phyloP scores from a whole-genome alignment of 176 grass and related monocot genomes.

The Leersia perrieri region DNA sequence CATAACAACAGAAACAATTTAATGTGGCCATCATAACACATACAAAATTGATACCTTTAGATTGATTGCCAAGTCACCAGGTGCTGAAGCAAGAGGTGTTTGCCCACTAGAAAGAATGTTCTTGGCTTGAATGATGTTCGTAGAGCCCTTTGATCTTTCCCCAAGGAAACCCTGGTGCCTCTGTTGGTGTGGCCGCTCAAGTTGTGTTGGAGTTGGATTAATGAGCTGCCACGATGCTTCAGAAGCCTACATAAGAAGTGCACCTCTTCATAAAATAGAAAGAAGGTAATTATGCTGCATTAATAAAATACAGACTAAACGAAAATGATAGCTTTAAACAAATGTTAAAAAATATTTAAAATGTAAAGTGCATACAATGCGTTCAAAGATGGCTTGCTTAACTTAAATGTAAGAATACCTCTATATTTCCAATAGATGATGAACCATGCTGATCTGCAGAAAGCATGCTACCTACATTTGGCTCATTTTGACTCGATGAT shows the following conservation, averaged over 20 bases:
- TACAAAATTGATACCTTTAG: constrained; percentile 57
- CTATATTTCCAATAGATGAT: constrained; percentile 62
- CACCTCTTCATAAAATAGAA: not conserved
- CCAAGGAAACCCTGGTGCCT: constrained; percentile 75
- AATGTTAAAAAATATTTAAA: too few relatives aligned
- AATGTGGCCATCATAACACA: not conserved
- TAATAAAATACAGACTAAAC: not conserved
- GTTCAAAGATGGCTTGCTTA: not conserved
- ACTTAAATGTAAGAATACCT: constrained; percentile 47
- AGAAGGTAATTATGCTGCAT: not conserved
- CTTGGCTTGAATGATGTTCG: constrained; percentile 53
- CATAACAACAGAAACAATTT: constrained; percentile 18
- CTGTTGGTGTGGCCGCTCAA: constrained; percentile 76
- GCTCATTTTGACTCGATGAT: constrained; percentile 92
- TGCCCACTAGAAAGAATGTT: constrained; percentile 42
- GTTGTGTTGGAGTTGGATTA: constrained; percentile 57
- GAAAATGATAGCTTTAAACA: not conserved
- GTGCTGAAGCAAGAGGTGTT: constrained; percentile 38
- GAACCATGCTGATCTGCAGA: constrained; percentile 62
- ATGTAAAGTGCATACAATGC: too few relatives aligned
- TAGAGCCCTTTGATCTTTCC: constrained; percentile 52
- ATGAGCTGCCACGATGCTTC: constrained; percentile 84
- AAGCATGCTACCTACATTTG: constrained; percentile 50
- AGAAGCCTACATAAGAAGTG: constrained; percentile 48
- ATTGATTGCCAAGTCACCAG: constrained; percentile 57